Base-by-base conservation (phyloP, 2,329 filamentous ascomycete species). In the Scedosporium minutisporum region DNA sequence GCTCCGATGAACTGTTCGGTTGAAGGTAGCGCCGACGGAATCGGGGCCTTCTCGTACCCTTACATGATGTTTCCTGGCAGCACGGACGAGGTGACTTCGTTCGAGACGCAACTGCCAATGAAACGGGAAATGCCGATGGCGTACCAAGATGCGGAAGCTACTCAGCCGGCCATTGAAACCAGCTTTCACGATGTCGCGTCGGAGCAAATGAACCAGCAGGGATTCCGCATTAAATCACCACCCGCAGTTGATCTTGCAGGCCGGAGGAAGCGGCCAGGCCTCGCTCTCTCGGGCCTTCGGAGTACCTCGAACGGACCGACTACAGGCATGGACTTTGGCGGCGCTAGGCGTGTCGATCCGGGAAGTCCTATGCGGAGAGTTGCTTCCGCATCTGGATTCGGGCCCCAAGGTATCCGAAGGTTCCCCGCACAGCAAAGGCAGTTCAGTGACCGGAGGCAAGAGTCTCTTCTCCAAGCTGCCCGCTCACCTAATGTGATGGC, bases 211-310 rank as follows among this genome's bases (percentile, higher is more conserved):
- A 18, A 61, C 18, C 48, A 57, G 29, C 48, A 55, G 42, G 46
- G 18, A 57, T 70, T 76, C 51, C 72, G 71, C 29, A 73, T 82
- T 68, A 79, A 76, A 66, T 82, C 81, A 1, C 77, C 81, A 0
- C 77, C 80, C 9, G 76, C 78, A 0, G 75, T 81, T 62, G 82
- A 84, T 66, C 81, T 85, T 64, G 82, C 82, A 16, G 78, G 77
- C 18, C 77, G 83, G 57, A 77, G 83, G 62, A 78, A 81, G 61
- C 77, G 76, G 3, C 78, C 79, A 1, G 75, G 55, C 71, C 57
- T 73, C 74, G 3, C 73, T 73, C 9, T 71, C 81, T 29, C 76
- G 79, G 33, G 73, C 84, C n/a, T 76, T 78, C 29, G 75, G 80
- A 78, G 74, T 65, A 77, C 74, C 48, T 76, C 80, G 0, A 76